A percentile compares a stretch with the other conserved stretches of the same genome.
These are phyloP conservation scores for Phytophthora pseudosyringae DNA, from an alignment of 352 stramenopile genomes.

Conservation along the genomic window DNA sequence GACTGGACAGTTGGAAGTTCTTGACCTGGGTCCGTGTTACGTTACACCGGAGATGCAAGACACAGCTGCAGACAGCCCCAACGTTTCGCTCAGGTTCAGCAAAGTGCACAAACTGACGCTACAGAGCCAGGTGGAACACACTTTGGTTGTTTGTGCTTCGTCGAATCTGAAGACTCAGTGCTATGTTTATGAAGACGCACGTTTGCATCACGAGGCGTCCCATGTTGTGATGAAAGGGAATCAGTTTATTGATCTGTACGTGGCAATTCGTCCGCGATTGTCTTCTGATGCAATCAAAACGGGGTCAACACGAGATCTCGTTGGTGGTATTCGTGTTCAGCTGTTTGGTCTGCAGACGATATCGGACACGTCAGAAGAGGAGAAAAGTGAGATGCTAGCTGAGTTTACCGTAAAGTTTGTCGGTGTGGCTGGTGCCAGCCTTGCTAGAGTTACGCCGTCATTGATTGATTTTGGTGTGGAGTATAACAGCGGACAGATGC, in stretches of 20 bases:
- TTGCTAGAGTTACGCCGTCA: constrained; percentile 67
- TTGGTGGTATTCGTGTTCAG: constrained; percentile 89
- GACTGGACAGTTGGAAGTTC: constrained; percentile 74
- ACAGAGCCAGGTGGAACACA: constrained; percentile 79
- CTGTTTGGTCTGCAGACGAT: constrained; percentile 55
- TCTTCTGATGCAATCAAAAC: constrained; percentile 84
- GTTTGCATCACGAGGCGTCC: constrained; percentile 73
- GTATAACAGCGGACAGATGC: constrained; percentile 50
- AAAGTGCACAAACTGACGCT: constrained; percentile 89
- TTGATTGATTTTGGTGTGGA: constrained; percentile 86
- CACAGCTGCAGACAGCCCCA: constrained; percentile 74
- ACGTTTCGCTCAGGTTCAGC: constrained; percentile 81
- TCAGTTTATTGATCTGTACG: constrained; percentile 72
- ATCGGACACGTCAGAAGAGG: constrained; percentile 29
- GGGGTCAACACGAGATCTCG: constrained; percentile 75
- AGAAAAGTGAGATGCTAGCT: constrained; percentile 78
- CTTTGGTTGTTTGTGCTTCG: constrained; percentile 77
- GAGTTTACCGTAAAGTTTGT: constrained; percentile 92
- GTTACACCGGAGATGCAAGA: constrained; percentile 88
- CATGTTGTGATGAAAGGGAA: constrained; percentile 77
- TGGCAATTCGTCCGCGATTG: constrained; percentile 81
- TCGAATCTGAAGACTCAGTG: constrained; percentile 91
- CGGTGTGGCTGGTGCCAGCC: constrained; percentile 79
- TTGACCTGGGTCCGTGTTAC: constrained; percentile 85
- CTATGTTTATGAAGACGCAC: constrained; percentile 85